These are phyloP conservation scores for Xylariomycetidae sp. DNA, from an alignment of 2,329 filamentous ascomycete genomes.

Conservation along the genomic window DNA sequence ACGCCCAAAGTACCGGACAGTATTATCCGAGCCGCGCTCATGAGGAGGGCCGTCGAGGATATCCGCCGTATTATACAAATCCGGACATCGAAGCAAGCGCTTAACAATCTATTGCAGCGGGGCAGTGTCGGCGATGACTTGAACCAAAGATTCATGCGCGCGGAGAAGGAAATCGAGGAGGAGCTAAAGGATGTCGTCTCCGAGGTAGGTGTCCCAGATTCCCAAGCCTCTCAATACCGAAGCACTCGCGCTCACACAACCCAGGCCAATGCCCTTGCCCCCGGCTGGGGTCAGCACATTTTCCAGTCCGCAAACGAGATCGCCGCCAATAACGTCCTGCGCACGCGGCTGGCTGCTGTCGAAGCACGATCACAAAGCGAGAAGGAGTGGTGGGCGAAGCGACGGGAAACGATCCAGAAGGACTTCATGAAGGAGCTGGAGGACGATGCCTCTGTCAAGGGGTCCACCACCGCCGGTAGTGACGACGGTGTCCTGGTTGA, in stretches of 20 bases:
- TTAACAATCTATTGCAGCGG: constrained; percentile 74
- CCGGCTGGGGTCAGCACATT: constrained; percentile 88
- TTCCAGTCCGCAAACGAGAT: constrained; percentile 99
- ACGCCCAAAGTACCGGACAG: constrained; percentile 69
- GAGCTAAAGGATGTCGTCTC: constrained; percentile 90
- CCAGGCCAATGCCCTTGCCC: constrained; percentile 83
- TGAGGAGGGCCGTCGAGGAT: constrained; percentile 86
- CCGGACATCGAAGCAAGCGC: constrained; percentile 79
- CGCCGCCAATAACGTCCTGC: constrained; percentile 72
- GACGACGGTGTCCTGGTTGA: constrained; percentile 77
- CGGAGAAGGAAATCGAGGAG: constrained; percentile 96
- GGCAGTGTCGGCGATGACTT: constrained; percentile 94
- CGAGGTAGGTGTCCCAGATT: constrained; percentile 60
- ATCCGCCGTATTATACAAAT: constrained; percentile 88
- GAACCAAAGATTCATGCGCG: constrained; percentile 85
- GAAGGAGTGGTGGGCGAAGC: constrained; percentile 90
- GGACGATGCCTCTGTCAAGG: constrained; percentile 37
- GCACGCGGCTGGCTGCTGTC: constrained; percentile 69
- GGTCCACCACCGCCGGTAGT: constrained; percentile 38
- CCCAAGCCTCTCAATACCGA: no score
- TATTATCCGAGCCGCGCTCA: constrained; percentile 78
- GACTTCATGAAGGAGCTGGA: constrained; percentile 84
- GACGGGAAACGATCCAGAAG: constrained; percentile 63
- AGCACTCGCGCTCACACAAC: not conserved
- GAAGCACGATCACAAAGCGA: constrained; percentile 66